Evolutionary conservation across 2,329 filamentous ascomycete species (phyloP).

Genomic region (Sporothrix pseudoabietina): DNA sequence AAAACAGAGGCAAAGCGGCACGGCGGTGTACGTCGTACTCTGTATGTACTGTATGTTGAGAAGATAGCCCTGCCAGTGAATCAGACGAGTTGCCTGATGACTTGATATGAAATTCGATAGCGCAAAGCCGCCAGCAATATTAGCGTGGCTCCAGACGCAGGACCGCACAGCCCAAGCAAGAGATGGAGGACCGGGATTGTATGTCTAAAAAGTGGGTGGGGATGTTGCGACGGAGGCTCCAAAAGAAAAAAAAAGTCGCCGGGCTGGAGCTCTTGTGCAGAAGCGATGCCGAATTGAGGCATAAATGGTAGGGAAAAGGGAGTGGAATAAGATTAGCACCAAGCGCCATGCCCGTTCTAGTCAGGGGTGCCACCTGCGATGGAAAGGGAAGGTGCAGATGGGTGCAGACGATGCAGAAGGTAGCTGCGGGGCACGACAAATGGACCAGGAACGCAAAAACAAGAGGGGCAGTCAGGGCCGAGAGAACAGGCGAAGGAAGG

Average conservation of each 20-base stretch:
- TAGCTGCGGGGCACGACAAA: neutral
- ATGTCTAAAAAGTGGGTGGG: neutral
- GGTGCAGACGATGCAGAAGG: neutral
- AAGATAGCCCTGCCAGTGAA: neutral
- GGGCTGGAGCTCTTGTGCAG: conserved; percentile 15
- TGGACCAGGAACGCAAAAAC: neutral
- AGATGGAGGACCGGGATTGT: conserved; percentile 4
- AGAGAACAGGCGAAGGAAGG: neutral
- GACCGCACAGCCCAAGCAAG: neutral
- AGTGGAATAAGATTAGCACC: conserved; percentile 21
- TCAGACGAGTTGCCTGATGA: neutral
- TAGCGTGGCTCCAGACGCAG: neutral
- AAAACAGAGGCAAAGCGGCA: neutral
- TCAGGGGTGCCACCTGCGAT: conserved; percentile 18
- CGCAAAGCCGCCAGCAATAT: neutral
- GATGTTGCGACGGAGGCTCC: neutral
- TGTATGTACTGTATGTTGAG: too few relatives aligned
- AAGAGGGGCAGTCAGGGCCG: neutral
- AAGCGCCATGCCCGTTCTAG: conserved; percentile 10
- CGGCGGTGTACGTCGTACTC: neutral
- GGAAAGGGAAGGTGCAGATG: conserved; percentile 8
- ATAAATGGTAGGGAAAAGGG: conserved; percentile 5
- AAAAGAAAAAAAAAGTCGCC: neutral
- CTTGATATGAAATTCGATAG: neutral
- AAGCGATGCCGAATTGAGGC: conserved; percentile 23